Conservation (phyloP, 768 basidiomycete genomes). For the Cubamyces lactineus region DNA sequence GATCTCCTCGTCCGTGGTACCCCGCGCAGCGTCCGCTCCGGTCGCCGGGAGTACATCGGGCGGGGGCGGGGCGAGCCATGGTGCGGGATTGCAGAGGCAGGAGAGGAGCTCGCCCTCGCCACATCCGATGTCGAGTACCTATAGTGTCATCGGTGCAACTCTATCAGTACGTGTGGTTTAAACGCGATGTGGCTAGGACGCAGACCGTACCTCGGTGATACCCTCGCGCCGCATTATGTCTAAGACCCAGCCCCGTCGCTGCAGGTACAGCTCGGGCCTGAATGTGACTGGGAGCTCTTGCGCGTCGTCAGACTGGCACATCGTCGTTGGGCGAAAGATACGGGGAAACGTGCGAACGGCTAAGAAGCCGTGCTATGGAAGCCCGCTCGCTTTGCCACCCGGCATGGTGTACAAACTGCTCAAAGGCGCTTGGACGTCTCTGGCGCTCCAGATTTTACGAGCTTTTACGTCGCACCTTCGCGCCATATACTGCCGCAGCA, state of each 20-base stretch:
- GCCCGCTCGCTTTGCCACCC: not conserved
- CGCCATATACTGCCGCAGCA: too few species aligned
- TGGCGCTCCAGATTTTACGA: not conserved
- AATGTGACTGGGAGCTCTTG: constrained; percentile 35
- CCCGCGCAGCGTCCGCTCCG: constrained; percentile 7
- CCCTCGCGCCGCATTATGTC: constrained; percentile 32
- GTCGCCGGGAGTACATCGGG: constrained; percentile 16
- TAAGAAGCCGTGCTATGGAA: too few species aligned
- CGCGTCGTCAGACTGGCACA: constrained; percentile 8
- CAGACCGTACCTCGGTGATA: constrained; percentile 26
- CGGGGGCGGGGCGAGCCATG: constrained; percentile 56
- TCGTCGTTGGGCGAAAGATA: not conserved
- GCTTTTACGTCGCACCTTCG: too few species aligned
- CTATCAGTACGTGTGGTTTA: not conserved
- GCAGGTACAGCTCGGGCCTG: constrained; percentile 31
- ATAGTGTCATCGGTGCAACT: not conserved
- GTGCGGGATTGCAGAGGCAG: constrained; percentile 73
- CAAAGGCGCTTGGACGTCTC: not conserved
- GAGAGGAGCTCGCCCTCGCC: constrained; percentile 77
- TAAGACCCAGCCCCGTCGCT: constrained; percentile 35
- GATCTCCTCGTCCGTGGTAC: not conserved
- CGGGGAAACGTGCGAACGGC: not conserved
- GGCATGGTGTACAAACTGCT: not conserved
- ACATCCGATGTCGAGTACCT: constrained; percentile 86
- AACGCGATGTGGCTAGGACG: not conserved